phyloP scores from a whole-genome alignment of 2,329 filamentous ascomycete genomes.

The Sarocladiaceae sp. region DNA sequence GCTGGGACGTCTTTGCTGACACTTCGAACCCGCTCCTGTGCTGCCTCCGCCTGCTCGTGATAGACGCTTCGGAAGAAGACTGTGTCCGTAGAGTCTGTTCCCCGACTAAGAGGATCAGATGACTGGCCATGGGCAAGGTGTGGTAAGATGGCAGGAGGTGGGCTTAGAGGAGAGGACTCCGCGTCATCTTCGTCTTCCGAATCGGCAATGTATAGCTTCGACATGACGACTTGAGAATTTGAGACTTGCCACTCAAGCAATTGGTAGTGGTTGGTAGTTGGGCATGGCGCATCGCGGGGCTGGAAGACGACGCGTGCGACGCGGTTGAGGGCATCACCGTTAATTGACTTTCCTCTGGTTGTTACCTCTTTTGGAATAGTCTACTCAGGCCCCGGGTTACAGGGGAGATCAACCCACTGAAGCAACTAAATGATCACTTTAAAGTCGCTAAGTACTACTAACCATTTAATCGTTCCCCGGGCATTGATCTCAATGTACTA shows the following conservation, averaged over 20 bases:
- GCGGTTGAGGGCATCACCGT: too few species aligned
- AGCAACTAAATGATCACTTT: too few species aligned
- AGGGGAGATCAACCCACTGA: too few species aligned
- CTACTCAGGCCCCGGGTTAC: too few species aligned
- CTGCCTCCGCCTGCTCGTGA: conserved; percentile 35
- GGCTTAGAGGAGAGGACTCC: conserved; percentile 16
- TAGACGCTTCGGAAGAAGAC: conserved; percentile 42
- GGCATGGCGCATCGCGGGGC: too few species aligned
- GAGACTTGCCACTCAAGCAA: background rate
- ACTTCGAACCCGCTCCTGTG: background rate
- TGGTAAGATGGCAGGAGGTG: conserved; percentile 14
- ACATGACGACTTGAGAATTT: conserved; percentile 14
- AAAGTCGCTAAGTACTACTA: too few species aligned
- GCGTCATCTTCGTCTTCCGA: conserved; percentile 31
- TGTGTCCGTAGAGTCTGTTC: conserved; percentile 36
- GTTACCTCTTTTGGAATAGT: too few species aligned
- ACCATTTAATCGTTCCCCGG: too few species aligned
- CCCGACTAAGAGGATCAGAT: conserved; percentile 1
- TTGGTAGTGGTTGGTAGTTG: background rate
- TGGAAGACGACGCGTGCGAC: too few species aligned
- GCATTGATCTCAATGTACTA: too few species aligned
- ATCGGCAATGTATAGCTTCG: conserved; percentile 27
- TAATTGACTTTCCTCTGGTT: too few species aligned
- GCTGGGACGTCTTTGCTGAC: background rate
- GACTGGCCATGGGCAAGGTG: conserved; percentile 23